These are phyloP conservation scores for Naganishia cerealis DNA, from an alignment of 1,284 basidiomycete species.

Conservation along the genomic window DNA sequence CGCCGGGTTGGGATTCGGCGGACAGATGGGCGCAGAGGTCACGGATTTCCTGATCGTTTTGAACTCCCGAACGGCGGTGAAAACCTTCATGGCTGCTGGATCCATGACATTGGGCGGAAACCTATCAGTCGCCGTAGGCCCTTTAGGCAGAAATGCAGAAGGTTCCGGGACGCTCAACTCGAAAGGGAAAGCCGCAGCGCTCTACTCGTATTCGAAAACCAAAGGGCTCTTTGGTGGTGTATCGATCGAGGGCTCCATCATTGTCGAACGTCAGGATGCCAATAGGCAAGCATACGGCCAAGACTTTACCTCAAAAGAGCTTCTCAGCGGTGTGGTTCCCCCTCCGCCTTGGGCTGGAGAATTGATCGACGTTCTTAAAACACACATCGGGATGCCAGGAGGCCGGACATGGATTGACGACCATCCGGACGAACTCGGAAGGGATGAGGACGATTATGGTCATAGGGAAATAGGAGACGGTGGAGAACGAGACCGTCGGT, in stretches of 20 bases:
- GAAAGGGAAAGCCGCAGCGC: conserved; percentile 85
- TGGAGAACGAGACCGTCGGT: conserved; percentile 59
- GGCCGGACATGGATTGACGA: conserved; percentile 69
- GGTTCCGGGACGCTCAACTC: conserved; percentile 82
- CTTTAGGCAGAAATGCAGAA: conserved; percentile 90
- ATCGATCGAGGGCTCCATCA: conserved; percentile 89
- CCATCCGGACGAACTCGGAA: conserved; percentile 17
- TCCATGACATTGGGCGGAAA: conserved; percentile 91
- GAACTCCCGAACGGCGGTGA: conserved; percentile 65
- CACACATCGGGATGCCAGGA: conserved; percentile 69
- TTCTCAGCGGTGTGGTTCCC: conserved; percentile 73
- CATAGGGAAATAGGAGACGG: conserved; percentile 39
- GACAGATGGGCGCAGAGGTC: conserved; percentile 66
- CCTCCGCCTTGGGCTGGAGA: conserved; percentile 73
- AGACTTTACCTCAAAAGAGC: conserved; percentile 70
- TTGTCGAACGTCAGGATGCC: conserved; percentile 89
- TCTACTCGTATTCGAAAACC: conserved; percentile 96
- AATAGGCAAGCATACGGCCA: conserved; percentile 76
- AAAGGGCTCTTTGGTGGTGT: conserved; percentile 79
- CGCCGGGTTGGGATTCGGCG: conserved; percentile 87
- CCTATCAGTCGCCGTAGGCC: conserved; percentile 86
- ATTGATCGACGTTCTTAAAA: conserved; percentile 71
- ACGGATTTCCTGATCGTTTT: conserved; percentile 93
- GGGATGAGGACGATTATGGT: conserved; percentile 37
- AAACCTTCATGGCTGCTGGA: conserved; percentile 91